phyloP scores from a whole-genome alignment of 2,329 filamentous ascomycete genomes.

The Esteya vermicola region DNA sequence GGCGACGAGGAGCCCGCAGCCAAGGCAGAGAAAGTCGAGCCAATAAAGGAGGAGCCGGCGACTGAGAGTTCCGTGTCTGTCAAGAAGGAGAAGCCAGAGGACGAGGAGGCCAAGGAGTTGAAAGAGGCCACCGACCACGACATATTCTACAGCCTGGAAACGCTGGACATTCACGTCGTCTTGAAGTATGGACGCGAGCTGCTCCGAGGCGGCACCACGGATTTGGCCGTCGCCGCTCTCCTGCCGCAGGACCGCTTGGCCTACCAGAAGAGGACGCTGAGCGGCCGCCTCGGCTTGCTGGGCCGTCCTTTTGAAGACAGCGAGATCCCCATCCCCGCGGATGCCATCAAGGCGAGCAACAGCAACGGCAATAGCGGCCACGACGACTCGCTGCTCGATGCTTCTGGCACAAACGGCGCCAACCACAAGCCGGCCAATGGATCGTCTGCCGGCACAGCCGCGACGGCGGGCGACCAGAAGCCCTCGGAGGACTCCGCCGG shows the following conservation, averaged over 20 bases:
- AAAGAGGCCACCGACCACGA: too few relatives aligned
- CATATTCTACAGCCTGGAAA: conserved; percentile 57
- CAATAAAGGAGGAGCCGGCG: conserved; percentile 5
- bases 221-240: conserved; percentile 69
- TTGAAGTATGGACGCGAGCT: conserved; percentile 74
- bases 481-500: too few relatives aligned
- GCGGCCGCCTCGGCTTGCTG: conserved; percentile 66
- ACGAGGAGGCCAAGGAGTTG: conserved; percentile 42
- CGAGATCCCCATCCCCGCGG: conserved; percentile 50
- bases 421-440: conserved; percentile 2
- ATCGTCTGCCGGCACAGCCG: background rate
- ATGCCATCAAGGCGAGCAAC: conserved; percentile 35
- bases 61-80: conserved; percentile 13
- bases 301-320: conserved; percentile 80
- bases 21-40: conserved; percentile 1
- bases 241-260: conserved; percentile 68
- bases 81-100: conserved; percentile 49
- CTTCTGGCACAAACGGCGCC: conserved; percentile 11
- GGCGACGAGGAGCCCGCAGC: conserved; percentile 44
- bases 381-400: conserved; percentile 26
- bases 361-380: conserved; percentile 4
- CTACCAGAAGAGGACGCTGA: conserved; percentile 81
- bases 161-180: conserved; percentile 65
- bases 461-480: background rate
- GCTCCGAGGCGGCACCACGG: conserved; percentile 71